Evolutionary conservation across 805 yeast species (phyloP), one percentile per base, ranked within the genome.

Genomic region (Ogataea degrootiae): DNA sequence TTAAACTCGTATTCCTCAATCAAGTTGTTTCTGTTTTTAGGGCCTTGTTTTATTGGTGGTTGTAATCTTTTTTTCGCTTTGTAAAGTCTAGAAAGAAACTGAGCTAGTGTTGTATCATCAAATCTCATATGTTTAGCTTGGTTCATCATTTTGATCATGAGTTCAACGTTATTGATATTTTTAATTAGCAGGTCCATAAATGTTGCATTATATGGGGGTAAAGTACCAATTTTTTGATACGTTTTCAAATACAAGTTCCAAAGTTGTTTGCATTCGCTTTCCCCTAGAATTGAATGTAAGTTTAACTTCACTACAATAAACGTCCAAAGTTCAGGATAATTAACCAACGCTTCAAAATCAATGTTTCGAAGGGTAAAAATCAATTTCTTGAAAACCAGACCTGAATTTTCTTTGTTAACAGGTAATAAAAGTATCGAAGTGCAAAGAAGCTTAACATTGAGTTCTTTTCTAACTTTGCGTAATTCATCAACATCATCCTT

Each of bases 291-390:
- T 1, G 47, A 26, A 41, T 58, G 58, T 34, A 55, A 48, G 40
- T 52, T 53, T 21, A 65, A 40, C 40, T 64, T 65, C n/a, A 50
- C 51, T 4, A 59, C 35, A 2, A 62, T 57, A 40, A 64, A 58
- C 8, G 55, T 39, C 69, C 69, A 65, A 26, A 64, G 41, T 44
- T 65, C 69, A 2, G 68, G 67, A 44, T 62, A 64, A 14, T 44
- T 39, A 2, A 33, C 39, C 26, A 60, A 41, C 1, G 62, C 44
- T 1, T 46, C 44, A 3, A 48, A 39, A 35, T 63, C 63, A 15
- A 61, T 33, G 3, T 49, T 49, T 2, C 37, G 36, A 22, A 63
- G 43, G 3, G 56, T 52, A 9, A 52, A 46, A 11, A 41, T 43
- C 4, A 65, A 41, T 29, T 56, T 57, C 19, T 52, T 48, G 11